Percentiles rank a stretch among this genome's conserved stretches.
Conservation (phyloP, 2,329 filamentous ascomycete genomes). For the Diplodia sapinea region DNA sequence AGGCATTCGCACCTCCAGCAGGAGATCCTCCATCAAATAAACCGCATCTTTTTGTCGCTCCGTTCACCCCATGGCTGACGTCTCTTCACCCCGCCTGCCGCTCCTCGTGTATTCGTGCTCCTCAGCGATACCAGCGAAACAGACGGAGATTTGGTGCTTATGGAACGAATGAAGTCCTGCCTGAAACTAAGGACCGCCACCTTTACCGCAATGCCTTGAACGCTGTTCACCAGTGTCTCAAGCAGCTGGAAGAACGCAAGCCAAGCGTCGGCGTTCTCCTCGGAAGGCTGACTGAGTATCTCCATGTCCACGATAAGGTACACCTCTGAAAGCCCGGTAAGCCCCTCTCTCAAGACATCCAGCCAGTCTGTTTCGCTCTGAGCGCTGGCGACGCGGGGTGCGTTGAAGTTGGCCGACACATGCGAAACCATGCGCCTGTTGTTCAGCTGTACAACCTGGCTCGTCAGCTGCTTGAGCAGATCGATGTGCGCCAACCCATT, state of each 20-base stretch:
- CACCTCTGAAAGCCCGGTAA: constrained; percentile 8
- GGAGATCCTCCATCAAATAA: not conserved
- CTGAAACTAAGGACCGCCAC: constrained; percentile 13
- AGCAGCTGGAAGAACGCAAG: not conserved
- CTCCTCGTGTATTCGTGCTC: not conserved
- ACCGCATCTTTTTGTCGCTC: not conserved
- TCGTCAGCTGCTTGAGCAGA: not conserved
- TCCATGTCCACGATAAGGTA: constrained; percentile 23
- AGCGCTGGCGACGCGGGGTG: not conserved
- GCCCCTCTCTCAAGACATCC: not conserved
- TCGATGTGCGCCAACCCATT: not conserved
- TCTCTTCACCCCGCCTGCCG: not conserved
- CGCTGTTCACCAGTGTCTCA: not conserved
- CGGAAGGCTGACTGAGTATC: not conserved
- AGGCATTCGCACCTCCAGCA: not conserved
- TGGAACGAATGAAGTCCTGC: not conserved
- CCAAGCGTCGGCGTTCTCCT: not conserved
- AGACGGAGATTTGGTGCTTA: not conserved
- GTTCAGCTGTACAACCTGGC: not conserved
- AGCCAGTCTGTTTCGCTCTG: constrained; percentile 4
- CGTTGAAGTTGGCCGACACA: constrained; percentile 20
- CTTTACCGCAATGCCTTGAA: not conserved
- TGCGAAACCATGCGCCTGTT: not conserved
- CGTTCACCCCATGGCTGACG: not conserved
- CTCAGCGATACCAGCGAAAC: not conserved